Evolutionary conservation across 495 filamentous ascomycete genomes (phyloP), one percentile per base, ranked within the genome.

Genomic region (Podospora bellae-mahoneyi): DNA sequence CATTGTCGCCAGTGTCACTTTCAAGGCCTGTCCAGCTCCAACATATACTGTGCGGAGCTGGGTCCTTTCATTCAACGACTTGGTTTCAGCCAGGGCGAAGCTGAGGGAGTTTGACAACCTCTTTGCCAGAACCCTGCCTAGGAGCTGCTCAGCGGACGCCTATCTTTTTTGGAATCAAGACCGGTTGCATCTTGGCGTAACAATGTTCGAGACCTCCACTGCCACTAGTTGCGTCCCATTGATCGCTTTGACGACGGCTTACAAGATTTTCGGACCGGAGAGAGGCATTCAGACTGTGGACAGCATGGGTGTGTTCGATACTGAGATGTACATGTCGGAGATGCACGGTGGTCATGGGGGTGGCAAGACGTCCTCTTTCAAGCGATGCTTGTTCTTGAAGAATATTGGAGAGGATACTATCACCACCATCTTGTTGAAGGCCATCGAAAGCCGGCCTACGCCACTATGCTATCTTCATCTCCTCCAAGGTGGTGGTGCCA

Each of bases 301-400:
- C 66, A 66, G 77, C 60, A 71, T 87, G 56, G 82, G 75, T 68
- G 69, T 89, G 70, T 89, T 89, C 68, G 83, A 88, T 13, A 75
- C 79, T 5, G 86, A 89, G 53, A 87, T 88, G 84, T 88, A 89
- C 75, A 80, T 89, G 74, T 86, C 84, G 16, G 72, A 64, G 57
- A 85, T 89, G 84, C 86, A 89, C 64, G 84, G 84, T 60, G 87
- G 85, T 20, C 86, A 89, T 68, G 81, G 81, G 64, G 75, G 81
- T 27, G 81, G 80, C 73, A 88, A 87, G 75, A 89, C 85, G 1
- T 88, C 83, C 62, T 83, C 87, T 20, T 89, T 90, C 80, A 89
- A 89, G 79, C 82, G 87, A 77, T 89, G 87, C 74, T 62, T 89
- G 69, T 89, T 89, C 72, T 78, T 90, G 56, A 85, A 85, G 69